Base-by-base conservation (phyloP, 139 green algal genomes). In the Choricystis sp. region DNA sequence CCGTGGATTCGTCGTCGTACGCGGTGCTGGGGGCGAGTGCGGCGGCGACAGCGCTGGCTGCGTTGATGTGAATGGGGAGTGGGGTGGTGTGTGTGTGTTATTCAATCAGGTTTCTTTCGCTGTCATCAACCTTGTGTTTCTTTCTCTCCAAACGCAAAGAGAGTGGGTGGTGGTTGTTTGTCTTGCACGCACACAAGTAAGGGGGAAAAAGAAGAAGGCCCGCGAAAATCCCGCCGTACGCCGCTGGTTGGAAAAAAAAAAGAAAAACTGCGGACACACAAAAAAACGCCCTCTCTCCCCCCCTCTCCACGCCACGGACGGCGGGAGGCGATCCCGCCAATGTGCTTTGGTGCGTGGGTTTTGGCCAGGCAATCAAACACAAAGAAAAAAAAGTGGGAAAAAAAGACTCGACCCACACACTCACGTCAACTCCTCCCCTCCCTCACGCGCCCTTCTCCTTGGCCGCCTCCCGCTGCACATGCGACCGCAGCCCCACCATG, bases 401-500 rank as follows among this genome's bases (percentile, higher is more conserved):
- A 16, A 52, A 52, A 52, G 40, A 16, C 40, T 21, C 40, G 16
- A 52, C 40, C 40, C 40, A 52, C 40, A 16, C 40, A 21, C 40
- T 9, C 16, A 21, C 40, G 40, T 16, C 40, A 9, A 21, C 40
- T 16, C 40, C 40, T 16, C 9, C 40, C 9, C 40, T 52, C 40
- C 16, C 59, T 59, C 61, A 59, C 14, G 40, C 25, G 24, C 55
- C 28, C 58, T 70, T 69, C 24, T 26, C 68, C 49, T 67, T 72
- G 27, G 24, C 49, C 57, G 70, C 65, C 58, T 78, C 65, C 3
- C 77, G 66, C 81, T 97, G 90, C 52, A 89, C 74, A 66, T 87
- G 86, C 71, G 74, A 88, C 72, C 88, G 81, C 62, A 91, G 77
- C 68, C 89, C 89, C 49, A 83, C 74, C 81, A 96, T 95, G 55